Evolutionary conservation across 2,329 filamentous ascomycete genomes (phyloP).

Genomic region (Diaporthe humulicola): DNA sequence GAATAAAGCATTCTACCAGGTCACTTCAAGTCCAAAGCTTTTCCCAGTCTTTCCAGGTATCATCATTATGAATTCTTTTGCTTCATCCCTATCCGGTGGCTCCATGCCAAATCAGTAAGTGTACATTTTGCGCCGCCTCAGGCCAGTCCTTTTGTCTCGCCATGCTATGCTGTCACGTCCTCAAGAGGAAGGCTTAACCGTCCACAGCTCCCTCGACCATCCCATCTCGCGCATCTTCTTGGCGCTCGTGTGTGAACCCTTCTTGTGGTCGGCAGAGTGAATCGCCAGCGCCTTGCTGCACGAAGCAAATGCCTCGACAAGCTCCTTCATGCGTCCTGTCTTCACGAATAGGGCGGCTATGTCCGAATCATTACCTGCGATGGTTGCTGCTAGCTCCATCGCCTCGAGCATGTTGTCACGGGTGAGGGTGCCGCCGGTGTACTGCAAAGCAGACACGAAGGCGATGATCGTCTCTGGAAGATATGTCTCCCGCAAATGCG

Average conservation of each 20-base stretch:
- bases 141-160: conserved; percentile 9
- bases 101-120: conserved; percentile 25
- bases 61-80: conserved; percentile 32
- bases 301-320: conserved; percentile 81
- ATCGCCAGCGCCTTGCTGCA: conserved; percentile 80
- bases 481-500: conserved; percentile 79
- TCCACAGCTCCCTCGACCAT: conserved; percentile 75
- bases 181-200: conserved; percentile 58
- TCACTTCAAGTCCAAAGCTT: neutral
- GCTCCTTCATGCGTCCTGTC: conserved; percentile 78
- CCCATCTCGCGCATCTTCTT: conserved; percentile 74
- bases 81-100: conserved; percentile 19
- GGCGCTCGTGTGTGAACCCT: conserved; percentile 60
- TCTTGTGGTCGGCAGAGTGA: conserved; percentile 65
- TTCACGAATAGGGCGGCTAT: conserved; percentile 75
- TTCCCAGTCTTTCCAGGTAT: conserved; percentile 31
- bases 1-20: neutral
- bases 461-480: conserved; percentile 88
- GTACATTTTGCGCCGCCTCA: conserved; percentile 19
- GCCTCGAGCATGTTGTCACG: conserved; percentile 84
- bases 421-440: conserved; percentile 79
- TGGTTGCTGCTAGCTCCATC: conserved; percentile 84
- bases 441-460: conserved; percentile 85
- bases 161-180: conserved; percentile 17
- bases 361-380: conserved; percentile 79